phyloP scores from a whole-genome alignment of 305 asterid species.

The Rubia tinctorum region DNA sequence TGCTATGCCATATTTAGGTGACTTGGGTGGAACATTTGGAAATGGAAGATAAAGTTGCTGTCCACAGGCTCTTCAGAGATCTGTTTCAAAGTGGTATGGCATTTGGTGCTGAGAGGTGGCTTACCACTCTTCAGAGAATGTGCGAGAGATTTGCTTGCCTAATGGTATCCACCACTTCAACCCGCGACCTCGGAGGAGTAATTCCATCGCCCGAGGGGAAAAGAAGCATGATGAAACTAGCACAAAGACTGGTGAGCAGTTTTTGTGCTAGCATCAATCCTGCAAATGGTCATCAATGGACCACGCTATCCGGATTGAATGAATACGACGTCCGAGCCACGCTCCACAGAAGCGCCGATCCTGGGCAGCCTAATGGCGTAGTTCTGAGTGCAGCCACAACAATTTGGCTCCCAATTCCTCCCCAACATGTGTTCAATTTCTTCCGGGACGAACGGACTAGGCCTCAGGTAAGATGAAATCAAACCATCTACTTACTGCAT shows the following conservation, averaged over 20 bases:
- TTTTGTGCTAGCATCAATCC: constrained; percentile 85
- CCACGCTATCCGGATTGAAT: constrained; percentile 49
- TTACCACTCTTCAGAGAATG: constrained; percentile 64
- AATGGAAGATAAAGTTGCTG: constrained; percentile 67
- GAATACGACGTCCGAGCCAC: constrained; percentile 85
- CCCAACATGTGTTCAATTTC: constrained; percentile 62
- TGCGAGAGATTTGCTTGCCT: constrained; percentile 78
- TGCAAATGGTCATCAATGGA: constrained; percentile 69
- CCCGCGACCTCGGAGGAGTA: constrained; percentile 77
- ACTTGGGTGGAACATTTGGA: constrained; percentile 97
- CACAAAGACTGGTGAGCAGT: constrained; percentile 80
- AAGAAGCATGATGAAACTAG: constrained; percentile 90
- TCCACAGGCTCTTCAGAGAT: constrained; percentile 66
- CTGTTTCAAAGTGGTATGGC: constrained; percentile 75
- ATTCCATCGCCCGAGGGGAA: constrained; percentile 81
- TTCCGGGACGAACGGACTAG: constrained; percentile 74
- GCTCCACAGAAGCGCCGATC: constrained; percentile 60
- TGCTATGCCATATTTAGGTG: constrained; percentile 40
- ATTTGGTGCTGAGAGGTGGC: constrained; percentile 94
- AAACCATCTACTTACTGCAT: background rate
- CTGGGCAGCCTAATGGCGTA: constrained; percentile 82
- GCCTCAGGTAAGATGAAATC: constrained; percentile 79
- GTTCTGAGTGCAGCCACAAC: constrained; percentile 93
- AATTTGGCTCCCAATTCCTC: constrained; percentile 85
- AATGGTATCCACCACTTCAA: constrained; percentile 52